These are phyloP conservation scores for Amoebophrya sp. DNA, from an alignment of 169 alveolate genomes.

Conservation along the genomic window DNA sequence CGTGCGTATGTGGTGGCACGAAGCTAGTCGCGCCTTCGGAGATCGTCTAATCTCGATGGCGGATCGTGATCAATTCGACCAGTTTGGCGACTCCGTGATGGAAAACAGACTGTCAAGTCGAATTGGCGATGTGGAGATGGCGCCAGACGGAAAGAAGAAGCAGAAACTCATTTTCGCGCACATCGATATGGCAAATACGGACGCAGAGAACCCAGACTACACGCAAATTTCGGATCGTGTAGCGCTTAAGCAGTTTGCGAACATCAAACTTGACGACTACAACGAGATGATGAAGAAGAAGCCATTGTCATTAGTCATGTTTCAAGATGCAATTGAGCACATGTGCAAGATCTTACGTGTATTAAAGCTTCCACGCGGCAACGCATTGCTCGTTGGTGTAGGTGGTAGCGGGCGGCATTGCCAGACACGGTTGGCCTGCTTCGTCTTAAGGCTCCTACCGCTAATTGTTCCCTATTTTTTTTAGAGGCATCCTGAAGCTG, in stretches of 20 bases:
- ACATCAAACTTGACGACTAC: slow-evolving; percentile 65
- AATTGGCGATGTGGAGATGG: slow-evolving; percentile 55
- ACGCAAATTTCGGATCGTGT: slow-evolving; percentile 67
- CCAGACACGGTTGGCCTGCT: slow-evolving; percentile 69
- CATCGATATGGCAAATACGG: slow-evolving; percentile 58
- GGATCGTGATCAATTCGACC: slow-evolving; percentile 69
- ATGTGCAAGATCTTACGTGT: slow-evolving; percentile 70
- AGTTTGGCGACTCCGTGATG: slow-evolving; percentile 60
- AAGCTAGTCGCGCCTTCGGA: slow-evolving; percentile 77
- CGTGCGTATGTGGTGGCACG: slow-evolving; percentile 83
- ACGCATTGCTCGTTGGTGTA: slow-evolving; percentile 85
- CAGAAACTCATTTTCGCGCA: slow-evolving; percentile 64
- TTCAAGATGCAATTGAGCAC: slow-evolving; percentile 75
- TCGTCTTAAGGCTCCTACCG: too few species aligned
- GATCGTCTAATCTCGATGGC: slow-evolving; percentile 74
- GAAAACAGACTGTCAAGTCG: slow-evolving; percentile 55
- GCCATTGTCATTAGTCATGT: slow-evolving; percentile 79
- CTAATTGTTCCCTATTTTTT: too few species aligned
- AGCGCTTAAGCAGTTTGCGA: slow-evolving; percentile 57
- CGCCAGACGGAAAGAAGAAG: slow-evolving; percentile 51
- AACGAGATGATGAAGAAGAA: slow-evolving; percentile 66
- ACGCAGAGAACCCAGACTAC: slow-evolving; percentile 60
- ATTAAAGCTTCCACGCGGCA: slow-evolving; percentile 74
- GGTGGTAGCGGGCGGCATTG: slow-evolving; percentile 91
- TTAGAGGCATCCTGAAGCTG: too few species aligned